These are phyloP conservation scores for Xerocomus spinulosus DNA, from an alignment of 768 basidiomycete genomes.

Conservation along the genomic window DNA sequence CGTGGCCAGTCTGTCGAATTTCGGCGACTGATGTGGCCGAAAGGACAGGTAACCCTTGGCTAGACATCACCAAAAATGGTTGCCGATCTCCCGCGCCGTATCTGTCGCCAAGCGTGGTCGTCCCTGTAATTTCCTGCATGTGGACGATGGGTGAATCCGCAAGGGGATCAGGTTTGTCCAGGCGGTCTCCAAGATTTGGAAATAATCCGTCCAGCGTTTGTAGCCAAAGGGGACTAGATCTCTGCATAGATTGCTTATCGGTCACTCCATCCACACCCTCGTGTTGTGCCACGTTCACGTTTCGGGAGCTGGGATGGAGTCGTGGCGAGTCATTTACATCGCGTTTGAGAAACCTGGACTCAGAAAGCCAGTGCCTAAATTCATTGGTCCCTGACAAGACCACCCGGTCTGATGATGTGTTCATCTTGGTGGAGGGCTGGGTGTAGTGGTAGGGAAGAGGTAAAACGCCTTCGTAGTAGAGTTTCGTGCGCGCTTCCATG, in stretches of 20 bases:
- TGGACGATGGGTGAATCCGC: constrained; percentile 28
- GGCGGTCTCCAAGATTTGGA: constrained; percentile 8
- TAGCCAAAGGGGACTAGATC: constrained; percentile 5
- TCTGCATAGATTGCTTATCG: constrained; percentile 7
- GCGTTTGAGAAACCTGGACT: constrained; percentile 23
- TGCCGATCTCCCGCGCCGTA: constrained; percentile 11
- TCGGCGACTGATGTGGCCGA: constrained; percentile 11
- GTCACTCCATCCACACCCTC: constrained; percentile 2
- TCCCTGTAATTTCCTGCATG: constrained; percentile 9
- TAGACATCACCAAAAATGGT: constrained; percentile 6
- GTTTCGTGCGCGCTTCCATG: constrained; percentile 45
- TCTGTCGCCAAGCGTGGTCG: constrained; percentile 7
- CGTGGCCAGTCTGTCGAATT: constrained; percentile 2
- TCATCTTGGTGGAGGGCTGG: constrained; percentile 11
- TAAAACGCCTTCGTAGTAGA: constrained; percentile 44
- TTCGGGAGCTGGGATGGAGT: constrained; percentile 8
- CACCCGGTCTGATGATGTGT: constrained; percentile 11
- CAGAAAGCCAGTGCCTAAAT: constrained; percentile 31
- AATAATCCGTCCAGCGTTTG: constrained; percentile 28
- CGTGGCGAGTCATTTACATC: constrained; percentile 15
- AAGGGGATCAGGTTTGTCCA: constrained; percentile 4
- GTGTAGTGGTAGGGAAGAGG: constrained; percentile 14
- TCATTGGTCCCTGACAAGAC: constrained; percentile 18
- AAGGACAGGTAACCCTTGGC: constrained; percentile 4
- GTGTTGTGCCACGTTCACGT: constrained; percentile 10